Base-by-base conservation (phyloP, 305 asterid species). In the Andrographis paniculata region DNA sequence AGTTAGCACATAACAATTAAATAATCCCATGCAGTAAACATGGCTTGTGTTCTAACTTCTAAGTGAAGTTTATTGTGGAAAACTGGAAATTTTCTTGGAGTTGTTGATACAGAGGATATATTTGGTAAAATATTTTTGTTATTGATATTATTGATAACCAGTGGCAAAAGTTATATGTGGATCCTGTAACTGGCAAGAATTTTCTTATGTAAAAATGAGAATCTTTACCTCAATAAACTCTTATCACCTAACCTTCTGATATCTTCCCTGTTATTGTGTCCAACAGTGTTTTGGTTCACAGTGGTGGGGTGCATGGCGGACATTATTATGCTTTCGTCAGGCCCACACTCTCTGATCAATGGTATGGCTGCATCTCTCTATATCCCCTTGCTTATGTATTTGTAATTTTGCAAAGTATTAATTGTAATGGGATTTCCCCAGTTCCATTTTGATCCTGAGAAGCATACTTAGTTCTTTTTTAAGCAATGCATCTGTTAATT, bases 261-360 rank as follows among this genome's bases (percentile, higher is more conserved):
- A 10, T 14, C 36, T 7, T 9, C 23, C 19, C 14, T 20, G 49
- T 14, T 22, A 24, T 24, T 24, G 30, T 24, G 30, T 52, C 30
- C 45, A 14, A 40, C 68, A 68, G 75, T 56, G 75, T 69, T 20
- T 64, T 69, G 61, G 75, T 68, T 48, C 71, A 68, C 46, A 68
- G 71, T 30, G 74, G 66, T 17, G 75, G 75, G 20, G 71, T 63
- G 37, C 75, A 68, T 63, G 75, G 75, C 22, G 75, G 83, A 48
- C 83, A 78, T 63, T 78, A 75, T 69, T 78, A 78, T 66, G 87
- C 87, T 44, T 78, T 58, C 55, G 74, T 74, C 58, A 55, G 66
- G 41, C 72, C 75, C 2, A 63, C 75, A 9, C 67, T 69, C 36
- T 55, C 68, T 48, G 75, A 65, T 45, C 68, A 69, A 47, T 69